Evolutionary conservation across 164 flowering plant species (phyloP).

Genomic region (Aristolochia fimbriata): DNA sequence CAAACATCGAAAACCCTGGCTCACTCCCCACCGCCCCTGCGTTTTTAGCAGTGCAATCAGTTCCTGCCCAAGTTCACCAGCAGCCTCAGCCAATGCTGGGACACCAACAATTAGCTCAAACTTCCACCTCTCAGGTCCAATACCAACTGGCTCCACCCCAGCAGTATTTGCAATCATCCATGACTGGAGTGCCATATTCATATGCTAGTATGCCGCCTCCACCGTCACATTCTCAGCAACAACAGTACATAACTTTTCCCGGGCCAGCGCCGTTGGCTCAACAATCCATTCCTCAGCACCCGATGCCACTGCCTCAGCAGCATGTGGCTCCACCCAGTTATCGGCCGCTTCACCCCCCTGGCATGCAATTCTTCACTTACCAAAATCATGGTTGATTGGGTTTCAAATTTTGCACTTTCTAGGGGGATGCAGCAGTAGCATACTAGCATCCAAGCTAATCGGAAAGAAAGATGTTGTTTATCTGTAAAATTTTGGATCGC

Average conservation of each 20-base stretch:
- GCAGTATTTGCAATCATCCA: constrained; percentile 52
- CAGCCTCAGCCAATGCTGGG: constrained; percentile 45
- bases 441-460: neutral
- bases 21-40: constrained; percentile 35
- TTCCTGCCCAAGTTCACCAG: constrained; percentile 21
- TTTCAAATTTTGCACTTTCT: neutral
- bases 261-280: constrained; percentile 5
- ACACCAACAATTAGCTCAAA: constrained; percentile 33
- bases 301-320: constrained; percentile 25
- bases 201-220: constrained; percentile 33
- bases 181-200: constrained; percentile 33
- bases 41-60: constrained; percentile 24
- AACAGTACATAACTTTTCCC: constrained; percentile 32
- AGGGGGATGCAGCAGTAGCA: neutral
- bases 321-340: constrained; percentile 57
- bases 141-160: constrained; percentile 52
- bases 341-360: constrained; percentile 63
- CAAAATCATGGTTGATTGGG: constrained; percentile 30
- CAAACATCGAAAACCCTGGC: constrained; percentile 28
- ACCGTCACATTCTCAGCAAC: constrained; percentile 36
- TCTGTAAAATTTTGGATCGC: no score
- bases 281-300: constrained; percentile 10
- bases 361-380: constrained; percentile 47
- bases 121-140: constrained; percentile 40
- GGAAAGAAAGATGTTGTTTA: no score